phyloP scores from a whole-genome alignment of 2,329 filamentous ascomycete species.

The Shiraia bambusicola region DNA sequence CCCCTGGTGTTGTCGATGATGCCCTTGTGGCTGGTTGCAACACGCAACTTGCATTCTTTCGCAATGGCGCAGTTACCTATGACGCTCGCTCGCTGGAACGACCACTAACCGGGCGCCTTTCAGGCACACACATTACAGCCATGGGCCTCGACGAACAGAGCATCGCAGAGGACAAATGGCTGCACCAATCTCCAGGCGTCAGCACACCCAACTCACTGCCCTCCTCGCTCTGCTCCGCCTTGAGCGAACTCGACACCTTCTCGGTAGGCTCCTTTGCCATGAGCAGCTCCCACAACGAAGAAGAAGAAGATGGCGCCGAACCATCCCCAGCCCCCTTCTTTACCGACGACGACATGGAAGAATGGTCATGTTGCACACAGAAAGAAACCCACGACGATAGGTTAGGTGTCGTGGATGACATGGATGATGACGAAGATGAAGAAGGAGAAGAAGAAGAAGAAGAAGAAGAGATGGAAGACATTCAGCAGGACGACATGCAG shows the following conservation, averaged over 20 bases:
- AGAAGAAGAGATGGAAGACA: slow-evolving; percentile 18
- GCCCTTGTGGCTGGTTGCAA: slow-evolving; percentile 7
- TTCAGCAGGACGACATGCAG: slow-evolving; percentile 12
- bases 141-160: slow-evolving; percentile 10
- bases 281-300: slow-evolving; percentile 2
- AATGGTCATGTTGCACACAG: slow-evolving; percentile 9
- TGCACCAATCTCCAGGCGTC: neutral
- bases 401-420: slow-evolving; percentile 3
- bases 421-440: slow-evolving; percentile 11
- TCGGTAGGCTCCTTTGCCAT: slow-evolving; percentile 10
- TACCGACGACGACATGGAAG: slow-evolving; percentile 10
- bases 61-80: neutral
- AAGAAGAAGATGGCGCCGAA: neutral
- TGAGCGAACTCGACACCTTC: slow-evolving; percentile 16
- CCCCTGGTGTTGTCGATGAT: slow-evolving; percentile 9
- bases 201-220: slow-evolving; percentile 7
- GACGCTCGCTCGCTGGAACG: slow-evolving; percentile 3
- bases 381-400: neutral
- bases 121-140: slow-evolving; percentile 8
- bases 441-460: too few relatives aligned
- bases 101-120: slow-evolving; percentile 5
- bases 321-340: slow-evolving; percentile 11
- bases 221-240: slow-evolving; percentile 11
- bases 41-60: slow-evolving; percentile 8
- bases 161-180: slow-evolving; percentile 1